Evolutionary conservation across 225 moss, liverwort and hornwort genomes (phyloP).

Genomic region (Marchantia paleacea): DNA sequence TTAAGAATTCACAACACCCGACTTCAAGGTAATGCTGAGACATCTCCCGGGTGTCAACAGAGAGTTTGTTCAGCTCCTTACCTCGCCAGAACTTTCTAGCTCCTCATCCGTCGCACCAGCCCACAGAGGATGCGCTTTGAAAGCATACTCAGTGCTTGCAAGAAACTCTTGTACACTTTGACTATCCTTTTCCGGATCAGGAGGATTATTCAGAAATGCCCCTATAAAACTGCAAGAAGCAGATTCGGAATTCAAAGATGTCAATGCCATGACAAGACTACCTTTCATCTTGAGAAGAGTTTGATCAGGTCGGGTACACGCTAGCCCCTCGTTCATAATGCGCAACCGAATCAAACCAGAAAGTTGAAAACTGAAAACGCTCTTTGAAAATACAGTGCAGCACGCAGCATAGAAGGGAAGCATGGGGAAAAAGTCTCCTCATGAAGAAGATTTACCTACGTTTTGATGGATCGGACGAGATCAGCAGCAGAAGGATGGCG

Average conservation of each 20-base stretch:
- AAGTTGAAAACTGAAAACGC: background rate
- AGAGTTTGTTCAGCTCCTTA: constrained; percentile 22
- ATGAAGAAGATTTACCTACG: constrained; percentile 33
- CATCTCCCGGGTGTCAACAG: background rate
- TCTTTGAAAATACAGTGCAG: background rate
- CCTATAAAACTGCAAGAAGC: constrained; percentile 74
- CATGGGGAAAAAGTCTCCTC: too few species aligned
- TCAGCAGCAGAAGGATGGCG: constrained; percentile 89
- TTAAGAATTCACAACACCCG: background rate
- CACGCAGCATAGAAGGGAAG: background rate
- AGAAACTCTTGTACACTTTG: constrained; percentile 84
- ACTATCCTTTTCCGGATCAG: constrained; percentile 88
- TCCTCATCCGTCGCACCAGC: constrained; percentile 88
- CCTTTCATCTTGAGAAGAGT: background rate
- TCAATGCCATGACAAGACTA: background rate
- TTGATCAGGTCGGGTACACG: background rate
- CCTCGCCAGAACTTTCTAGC: constrained; percentile 95
- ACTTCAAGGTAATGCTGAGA: background rate
- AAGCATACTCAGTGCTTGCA: constrained; percentile 71
- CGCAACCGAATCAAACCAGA: background rate
- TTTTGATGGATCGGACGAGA: constrained; percentile 88
- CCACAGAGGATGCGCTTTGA: constrained; percentile 89
- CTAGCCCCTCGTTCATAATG: background rate
- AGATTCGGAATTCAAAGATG: background rate
- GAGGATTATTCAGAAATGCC: constrained; percentile 61